These are phyloP conservation scores for Eryngium alpinum DNA, from an alignment of 140 eudicot genomes.

Conservation along the genomic window DNA sequence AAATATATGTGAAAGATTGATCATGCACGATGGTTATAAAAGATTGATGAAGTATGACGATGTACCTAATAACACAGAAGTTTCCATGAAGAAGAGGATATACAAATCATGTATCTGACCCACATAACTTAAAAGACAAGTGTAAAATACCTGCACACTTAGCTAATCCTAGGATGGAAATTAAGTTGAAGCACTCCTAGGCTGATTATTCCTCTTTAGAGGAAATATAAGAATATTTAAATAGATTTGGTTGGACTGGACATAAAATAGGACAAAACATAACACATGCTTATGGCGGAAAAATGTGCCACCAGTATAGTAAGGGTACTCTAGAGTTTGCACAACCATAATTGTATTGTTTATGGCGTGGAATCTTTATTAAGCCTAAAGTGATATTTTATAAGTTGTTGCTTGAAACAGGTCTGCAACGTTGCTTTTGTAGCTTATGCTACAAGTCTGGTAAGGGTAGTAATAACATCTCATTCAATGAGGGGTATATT, in stretches of 20 bases:
- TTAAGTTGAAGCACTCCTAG: conserved; percentile 44
- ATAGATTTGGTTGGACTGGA: conserved; percentile 34
- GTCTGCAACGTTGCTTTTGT: conserved; percentile 46
- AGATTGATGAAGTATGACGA: no score
- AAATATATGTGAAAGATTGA: conserved; percentile 6
- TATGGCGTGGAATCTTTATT: conserved; percentile 48
- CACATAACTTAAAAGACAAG: conserved; percentile 13
- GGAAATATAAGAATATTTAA: conserved; percentile 49
- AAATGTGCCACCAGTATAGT: conserved; percentile 63
- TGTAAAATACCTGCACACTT: conserved; percentile 12
- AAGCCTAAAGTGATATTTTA: conserved; percentile 46
- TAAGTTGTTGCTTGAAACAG: conserved; percentile 30
- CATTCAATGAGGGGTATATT: conserved; percentile 37
- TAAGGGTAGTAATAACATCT: conserved; percentile 43
- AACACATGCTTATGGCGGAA: conserved; percentile 30
- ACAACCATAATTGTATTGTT: conserved; percentile 64
- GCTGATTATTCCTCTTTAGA: conserved; percentile 52
- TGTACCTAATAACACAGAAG: conserved; percentile 17
- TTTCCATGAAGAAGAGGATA: conserved; percentile 15
- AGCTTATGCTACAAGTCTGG: conserved; percentile 46
- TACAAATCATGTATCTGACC: conserved; percentile 9
- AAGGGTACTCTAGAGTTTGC: conserved; percentile 44
- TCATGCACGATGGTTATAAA: conserved; percentile 4
- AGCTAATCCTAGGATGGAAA: conserved; percentile 17
- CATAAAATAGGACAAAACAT: conserved; percentile 33